Evolutionary conservation across 495 filamentous ascomycete genomes (phyloP).

Genomic region (Penicillium ucsense): DNA sequence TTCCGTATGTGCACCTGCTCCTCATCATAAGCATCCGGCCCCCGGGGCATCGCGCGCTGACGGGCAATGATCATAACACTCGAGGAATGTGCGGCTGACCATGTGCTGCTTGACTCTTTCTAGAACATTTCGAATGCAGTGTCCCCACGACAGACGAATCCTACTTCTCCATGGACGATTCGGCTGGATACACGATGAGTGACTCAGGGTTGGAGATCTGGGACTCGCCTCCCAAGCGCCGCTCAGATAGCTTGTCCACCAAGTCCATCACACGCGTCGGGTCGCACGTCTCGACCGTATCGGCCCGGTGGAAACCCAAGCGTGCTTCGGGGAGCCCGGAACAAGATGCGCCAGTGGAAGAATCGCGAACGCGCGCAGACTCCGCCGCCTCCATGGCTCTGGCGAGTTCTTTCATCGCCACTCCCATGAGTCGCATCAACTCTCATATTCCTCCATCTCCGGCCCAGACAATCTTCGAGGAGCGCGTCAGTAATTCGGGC

Average conservation of each 20-base stretch:
- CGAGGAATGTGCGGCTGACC: not conserved
- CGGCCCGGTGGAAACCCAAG: conserved; percentile 53
- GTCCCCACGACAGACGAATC: conserved; percentile 20
- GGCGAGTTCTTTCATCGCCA: conserved; percentile 43
- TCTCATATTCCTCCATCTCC: conserved; percentile 52
- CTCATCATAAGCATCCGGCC: not conserved
- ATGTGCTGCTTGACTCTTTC: not conserved
- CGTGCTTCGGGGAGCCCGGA: conserved; percentile 38
- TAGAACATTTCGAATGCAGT: conserved; percentile 33
- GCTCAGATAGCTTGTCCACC: conserved; percentile 55
- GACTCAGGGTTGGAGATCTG: conserved; percentile 52
- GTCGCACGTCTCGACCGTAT: conserved; percentile 63
- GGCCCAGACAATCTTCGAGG: conserved; percentile 55
- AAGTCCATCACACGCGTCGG: conserved; percentile 58
- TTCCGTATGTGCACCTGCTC: conserved; percentile 27
- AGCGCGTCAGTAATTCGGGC: conserved; percentile 40
- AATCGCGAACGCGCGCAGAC: conserved; percentile 36
- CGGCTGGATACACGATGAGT: conserved; percentile 51
- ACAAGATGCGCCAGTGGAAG: conserved; percentile 29
- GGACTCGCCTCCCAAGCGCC: conserved; percentile 47
- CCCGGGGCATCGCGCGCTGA: too few species aligned
- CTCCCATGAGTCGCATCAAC: conserved; percentile 41
- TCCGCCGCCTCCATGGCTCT: conserved; percentile 62
- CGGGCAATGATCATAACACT: too few species aligned
- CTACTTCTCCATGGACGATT: conserved; percentile 22